Evolutionary conservation across 805 yeast genomes (phyloP).

Genomic region (Metschnikowia dekortorum): DNA sequence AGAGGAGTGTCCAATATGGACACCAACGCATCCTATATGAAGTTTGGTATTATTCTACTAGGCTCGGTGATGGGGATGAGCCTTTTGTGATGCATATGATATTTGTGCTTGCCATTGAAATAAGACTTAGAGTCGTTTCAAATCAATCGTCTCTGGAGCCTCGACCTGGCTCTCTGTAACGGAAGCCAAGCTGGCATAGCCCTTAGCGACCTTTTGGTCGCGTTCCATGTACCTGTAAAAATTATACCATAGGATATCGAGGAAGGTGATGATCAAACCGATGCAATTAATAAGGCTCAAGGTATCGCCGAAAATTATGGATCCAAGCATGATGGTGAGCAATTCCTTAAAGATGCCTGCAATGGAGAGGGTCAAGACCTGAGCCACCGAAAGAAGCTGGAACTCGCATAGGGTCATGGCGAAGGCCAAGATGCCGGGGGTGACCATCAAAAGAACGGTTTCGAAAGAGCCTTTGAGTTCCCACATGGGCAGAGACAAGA

Average conservation of each 20-base stretch:
- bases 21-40: background rate
- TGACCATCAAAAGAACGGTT: constrained; percentile 55
- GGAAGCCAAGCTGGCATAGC: constrained; percentile 9
- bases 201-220: constrained; percentile 7
- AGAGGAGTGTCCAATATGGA: background rate
- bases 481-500: constrained; percentile 61
- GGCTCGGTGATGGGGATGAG: constrained; percentile 8
- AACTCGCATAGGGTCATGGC: constrained; percentile 88
- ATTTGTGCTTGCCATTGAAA: background rate
- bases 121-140: constrained; percentile 12
- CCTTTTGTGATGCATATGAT: background rate
- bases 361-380: constrained; percentile 78
- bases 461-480: constrained; percentile 46
- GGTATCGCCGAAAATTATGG: constrained; percentile 67
- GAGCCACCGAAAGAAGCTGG: constrained; percentile 73
- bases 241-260: constrained; percentile 83
- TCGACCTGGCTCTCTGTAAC: constrained; percentile 8
- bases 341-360: constrained; percentile 94
- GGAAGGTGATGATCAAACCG: constrained; percentile 71
- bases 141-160: constrained; percentile 10
- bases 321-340: constrained; percentile 70
- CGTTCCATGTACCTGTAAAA: constrained; percentile 45
- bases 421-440: constrained; percentile 87
- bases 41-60: constrained; percentile 1
- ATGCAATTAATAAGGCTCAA: constrained; percentile 62